Evolutionary conservation across 2,329 filamentous ascomycete genomes (phyloP).

Genomic region (Claviceps lovelessii): DNA sequence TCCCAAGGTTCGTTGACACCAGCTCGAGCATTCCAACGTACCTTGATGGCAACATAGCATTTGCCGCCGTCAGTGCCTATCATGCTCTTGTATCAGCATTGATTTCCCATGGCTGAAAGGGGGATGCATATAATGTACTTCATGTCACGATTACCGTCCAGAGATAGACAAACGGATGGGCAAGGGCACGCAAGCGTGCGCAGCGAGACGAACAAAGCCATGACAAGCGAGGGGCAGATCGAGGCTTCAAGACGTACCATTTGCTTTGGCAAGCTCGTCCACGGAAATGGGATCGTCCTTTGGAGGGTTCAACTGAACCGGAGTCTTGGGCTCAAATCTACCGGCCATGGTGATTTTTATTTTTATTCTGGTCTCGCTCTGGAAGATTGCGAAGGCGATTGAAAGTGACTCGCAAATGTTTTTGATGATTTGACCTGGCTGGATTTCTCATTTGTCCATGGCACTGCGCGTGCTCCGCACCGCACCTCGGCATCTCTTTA

Average conservation of each 20-base stretch:
- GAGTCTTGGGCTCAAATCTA: slow-evolving; percentile 65
- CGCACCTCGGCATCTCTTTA: slow-evolving; percentile 4
- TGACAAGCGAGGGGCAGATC: neutral
- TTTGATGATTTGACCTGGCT: neutral
- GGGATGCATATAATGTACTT: neutral
- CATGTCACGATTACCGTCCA: neutral
- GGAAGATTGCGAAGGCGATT: neutral
- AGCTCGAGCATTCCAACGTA: slow-evolving; percentile 15
- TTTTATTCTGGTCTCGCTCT: neutral
- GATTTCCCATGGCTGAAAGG: neutral
- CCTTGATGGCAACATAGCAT: slow-evolving; percentile 58
- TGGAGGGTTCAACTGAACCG: slow-evolving; percentile 64
- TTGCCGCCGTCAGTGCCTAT: slow-evolving; percentile 50
- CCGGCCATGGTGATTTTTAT: slow-evolving; percentile 31
- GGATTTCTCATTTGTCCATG: neutral
- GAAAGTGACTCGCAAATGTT: neutral
- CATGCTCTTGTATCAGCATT: neutral
- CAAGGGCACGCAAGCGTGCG: neutral
- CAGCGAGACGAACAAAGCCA: neutral
- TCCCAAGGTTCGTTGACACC: neutral
- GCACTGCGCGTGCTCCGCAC: slow-evolving; percentile 1
- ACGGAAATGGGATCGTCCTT: slow-evolving; percentile 76
- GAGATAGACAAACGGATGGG: too few species aligned
- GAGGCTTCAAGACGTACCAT: slow-evolving; percentile 46
- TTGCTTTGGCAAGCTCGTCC: slow-evolving; percentile 65